Conservation (phyloP, 2,329 filamentous ascomycete genomes). For the Calonectria hongkongensis region DNA sequence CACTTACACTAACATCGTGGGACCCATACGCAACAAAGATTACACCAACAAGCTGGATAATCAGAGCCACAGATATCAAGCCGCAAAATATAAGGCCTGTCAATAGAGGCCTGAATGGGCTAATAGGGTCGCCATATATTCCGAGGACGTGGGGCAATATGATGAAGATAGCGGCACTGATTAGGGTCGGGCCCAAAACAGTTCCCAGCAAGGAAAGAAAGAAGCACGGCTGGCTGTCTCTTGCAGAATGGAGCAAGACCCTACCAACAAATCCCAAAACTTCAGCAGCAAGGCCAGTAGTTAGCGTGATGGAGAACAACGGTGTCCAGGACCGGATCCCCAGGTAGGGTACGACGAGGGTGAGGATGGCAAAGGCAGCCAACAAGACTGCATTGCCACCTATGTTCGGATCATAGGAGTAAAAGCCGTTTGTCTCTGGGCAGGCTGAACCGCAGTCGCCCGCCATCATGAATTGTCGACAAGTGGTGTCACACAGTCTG, state of each 20-base stretch:
- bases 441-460: conserved; percentile 61
- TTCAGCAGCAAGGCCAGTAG: conserved; percentile 65
- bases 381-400: conserved; percentile 65
- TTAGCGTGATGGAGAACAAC: conserved; percentile 63
- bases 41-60: conserved; percentile 64
- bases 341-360: conserved; percentile 61
- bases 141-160: conserved; percentile 67
- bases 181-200: conserved; percentile 67
- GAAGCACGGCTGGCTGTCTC: conserved; percentile 61
- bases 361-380: conserved; percentile 62
- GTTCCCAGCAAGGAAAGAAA: conserved; percentile 68
- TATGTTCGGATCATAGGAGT: conserved; percentile 60
- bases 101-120: conserved; percentile 59
- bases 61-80: conserved; percentile 59
- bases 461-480: conserved; percentile 57
- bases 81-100: conserved; percentile 59
- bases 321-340: conserved; percentile 64
- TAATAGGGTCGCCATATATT: conserved; percentile 67
- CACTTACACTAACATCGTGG: conserved; percentile 60
- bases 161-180: conserved; percentile 66
- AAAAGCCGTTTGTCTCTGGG: conserved; percentile 61
- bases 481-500: conserved; percentile 43
- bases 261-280: conserved; percentile 68
- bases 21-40: conserved; percentile 62
- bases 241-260: conserved; percentile 62